Evolutionary conservation across 106 monocot genomes (phyloP).

Genomic region (Acorus gramineus): DNA sequence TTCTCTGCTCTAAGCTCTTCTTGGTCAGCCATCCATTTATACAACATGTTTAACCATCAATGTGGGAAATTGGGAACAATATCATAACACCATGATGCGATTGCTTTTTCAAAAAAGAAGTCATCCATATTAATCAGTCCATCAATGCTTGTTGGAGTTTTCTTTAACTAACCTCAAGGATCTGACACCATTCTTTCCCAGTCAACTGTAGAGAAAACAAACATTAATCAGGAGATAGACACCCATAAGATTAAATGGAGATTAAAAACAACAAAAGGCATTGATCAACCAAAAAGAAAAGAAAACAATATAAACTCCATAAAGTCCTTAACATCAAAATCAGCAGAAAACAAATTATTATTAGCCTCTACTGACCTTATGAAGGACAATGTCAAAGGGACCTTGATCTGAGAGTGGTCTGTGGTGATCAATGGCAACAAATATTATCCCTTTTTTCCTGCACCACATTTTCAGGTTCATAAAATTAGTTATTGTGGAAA

Average conservation of each 20-base stretch:
- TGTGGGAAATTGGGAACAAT: no score
- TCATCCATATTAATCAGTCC: no score
- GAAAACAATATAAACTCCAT: neutral
- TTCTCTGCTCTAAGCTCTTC: neutral
- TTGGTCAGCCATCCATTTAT: no score
- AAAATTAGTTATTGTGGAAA: neutral
- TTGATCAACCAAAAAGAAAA: constrained; percentile 1
- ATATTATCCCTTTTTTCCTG: constrained; percentile 85
- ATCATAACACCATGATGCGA: no score
- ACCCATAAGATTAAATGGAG: no score
- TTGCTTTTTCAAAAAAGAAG: no score
- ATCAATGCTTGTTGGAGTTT: neutral
- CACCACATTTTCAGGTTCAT: constrained; percentile 1
- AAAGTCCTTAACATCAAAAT: neutral
- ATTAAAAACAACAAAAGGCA: no score
- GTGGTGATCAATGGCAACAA: constrained; percentile 67
- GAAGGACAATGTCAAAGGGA: constrained; percentile 84
- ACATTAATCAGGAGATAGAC: no score
- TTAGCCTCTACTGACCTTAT: constrained; percentile 41
- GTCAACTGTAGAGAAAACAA: constrained; percentile 39
- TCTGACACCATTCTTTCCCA: constrained; percentile 67
- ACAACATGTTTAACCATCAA: no score
- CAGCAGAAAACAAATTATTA: neutral
- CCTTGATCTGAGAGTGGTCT: constrained; percentile 80
- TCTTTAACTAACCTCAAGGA: constrained; percentile 64